Evolutionary conservation across 768 basidiomycete species (phyloP), one percentile per base, ranked within the genome.

Genomic region (Tylopilus intermedius): DNA sequence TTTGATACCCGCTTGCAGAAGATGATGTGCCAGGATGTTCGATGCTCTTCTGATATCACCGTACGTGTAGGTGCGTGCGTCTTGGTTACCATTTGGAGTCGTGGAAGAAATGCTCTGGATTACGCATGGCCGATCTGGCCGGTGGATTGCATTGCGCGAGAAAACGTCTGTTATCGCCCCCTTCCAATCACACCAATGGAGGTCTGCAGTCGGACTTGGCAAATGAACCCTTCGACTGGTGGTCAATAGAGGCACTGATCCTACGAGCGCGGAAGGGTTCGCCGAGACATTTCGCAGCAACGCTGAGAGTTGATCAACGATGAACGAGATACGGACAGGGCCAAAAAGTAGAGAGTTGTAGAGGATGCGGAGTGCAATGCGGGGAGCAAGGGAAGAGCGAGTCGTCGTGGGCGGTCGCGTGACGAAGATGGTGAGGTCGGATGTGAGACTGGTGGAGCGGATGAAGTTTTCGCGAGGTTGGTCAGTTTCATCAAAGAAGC

Each of bases 161-260:
- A 99, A 98, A 22, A 98, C 82, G 66, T 95, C 89, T 13, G 95
- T 92, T 65, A 99, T 97, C 7, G 95, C 90, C 30, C 95, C 96
- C 67, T 94, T 92, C 82, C 87, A 99, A 47, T 87, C 94, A 69
- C 92, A 95, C 95, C 96, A 99, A 61, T 96, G 81, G 33, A 99
- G 79, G 67, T 98, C 87, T 14, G 82, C 86, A 10, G 81, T 83
- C 3, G 95, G 93, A 63, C 88, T 79, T 0, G 96, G 96, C 4
- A 99, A 78, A 45, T 76, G 76, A 11, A 70, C 73, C 49, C 76
- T 77, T 70, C 97, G 92, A 11, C 72, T 67, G 4, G 84, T 74
- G 0, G 91, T 93, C 45, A 93, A 71, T 11, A 98, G 71, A 1
- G 92, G 85, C 11, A 95, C 81, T 1, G 86, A 82, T 5, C 93